A percentile compares a stretch with the other conserved stretches of the same genome.
phyloP scores from a whole-genome alignment of 2,329 filamentous ascomycete genomes.

The Berkeleyomyces rouxiae region DNA sequence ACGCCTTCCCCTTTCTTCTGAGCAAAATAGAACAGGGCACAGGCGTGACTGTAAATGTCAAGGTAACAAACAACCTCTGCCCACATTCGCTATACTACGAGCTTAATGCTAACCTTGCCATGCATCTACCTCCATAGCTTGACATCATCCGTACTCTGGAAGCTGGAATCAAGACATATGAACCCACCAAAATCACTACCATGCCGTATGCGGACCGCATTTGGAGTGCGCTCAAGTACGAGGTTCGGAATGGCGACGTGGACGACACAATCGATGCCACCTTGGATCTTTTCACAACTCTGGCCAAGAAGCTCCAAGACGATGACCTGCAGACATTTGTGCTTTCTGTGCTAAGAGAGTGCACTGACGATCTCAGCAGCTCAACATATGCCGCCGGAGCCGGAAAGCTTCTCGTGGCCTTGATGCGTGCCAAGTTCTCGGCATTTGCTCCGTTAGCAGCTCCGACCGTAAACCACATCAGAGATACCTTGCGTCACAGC shows the following conservation, averaged over 20 bases:
- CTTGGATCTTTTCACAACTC: conserved; percentile 34
- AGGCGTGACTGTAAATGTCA: conserved; percentile 40
- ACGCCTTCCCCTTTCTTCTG: conserved; percentile 36
- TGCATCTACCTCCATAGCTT: conserved; percentile 22
- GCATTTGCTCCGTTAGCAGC: conserved; percentile 33
- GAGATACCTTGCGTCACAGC: conserved; percentile 33
- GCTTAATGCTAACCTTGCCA: background rate
- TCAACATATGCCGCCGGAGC: conserved; percentile 35
- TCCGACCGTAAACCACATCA: conserved; percentile 31
- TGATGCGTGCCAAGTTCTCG: conserved; percentile 30
- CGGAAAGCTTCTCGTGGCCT: conserved; percentile 34
- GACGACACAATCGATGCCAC: conserved; percentile 40
- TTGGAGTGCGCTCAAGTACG: conserved; percentile 46
- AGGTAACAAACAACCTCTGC: conserved; percentile 22
- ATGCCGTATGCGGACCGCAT: conserved; percentile 33
- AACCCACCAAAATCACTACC: conserved; percentile 29
- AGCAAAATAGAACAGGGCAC: conserved; percentile 43
- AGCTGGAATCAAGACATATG: conserved; percentile 35
- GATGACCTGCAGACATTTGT: conserved; percentile 30
- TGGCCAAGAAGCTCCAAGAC: conserved; percentile 30
- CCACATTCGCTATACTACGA: background rate
- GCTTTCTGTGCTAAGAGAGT: conserved; percentile 34
- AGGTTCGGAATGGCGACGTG: conserved; percentile 44
- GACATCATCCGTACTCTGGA: conserved; percentile 40
- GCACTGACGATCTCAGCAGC: conserved; percentile 35